These are phyloP conservation scores for Turritis glabra DNA, from an alignment of 345 rosid genomes.

Conservation along the genomic window DNA sequence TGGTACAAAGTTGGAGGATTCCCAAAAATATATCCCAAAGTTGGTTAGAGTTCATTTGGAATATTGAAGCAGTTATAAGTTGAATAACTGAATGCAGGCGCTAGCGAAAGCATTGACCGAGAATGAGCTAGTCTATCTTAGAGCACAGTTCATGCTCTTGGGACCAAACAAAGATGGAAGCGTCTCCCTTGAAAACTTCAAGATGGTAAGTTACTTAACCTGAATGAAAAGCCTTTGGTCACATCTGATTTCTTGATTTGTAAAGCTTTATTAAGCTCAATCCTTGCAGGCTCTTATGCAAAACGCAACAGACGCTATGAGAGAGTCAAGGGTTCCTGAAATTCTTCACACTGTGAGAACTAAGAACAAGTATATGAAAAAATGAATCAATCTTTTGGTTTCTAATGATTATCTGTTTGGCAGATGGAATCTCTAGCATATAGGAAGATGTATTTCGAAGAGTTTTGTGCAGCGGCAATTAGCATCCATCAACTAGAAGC, in stretches of 20 bases:
- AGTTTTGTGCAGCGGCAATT: conserved; percentile 86
- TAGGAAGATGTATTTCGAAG: conserved; percentile 78
- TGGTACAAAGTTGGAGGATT: not conserved
- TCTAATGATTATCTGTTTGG: not conserved
- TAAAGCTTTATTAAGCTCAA: not conserved
- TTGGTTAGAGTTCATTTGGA: not conserved
- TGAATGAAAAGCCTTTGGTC: not conserved
- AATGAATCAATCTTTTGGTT: not conserved
- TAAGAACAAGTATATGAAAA: not conserved
- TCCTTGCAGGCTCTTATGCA: conserved; percentile 53
- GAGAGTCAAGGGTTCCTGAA: conserved; percentile 71
- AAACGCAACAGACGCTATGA: conserved; percentile 70
- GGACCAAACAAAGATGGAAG: conserved; percentile 76
- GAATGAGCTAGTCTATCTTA: conserved; percentile 72
- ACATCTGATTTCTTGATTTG: not conserved
- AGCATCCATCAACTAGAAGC: conserved; percentile 76
- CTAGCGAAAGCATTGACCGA: conserved; percentile 75
- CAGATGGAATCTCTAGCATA: conserved; percentile 78
- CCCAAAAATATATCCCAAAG: not conserved
- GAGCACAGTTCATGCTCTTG: conserved; percentile 68
- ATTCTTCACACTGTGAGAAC: conserved; percentile 49
- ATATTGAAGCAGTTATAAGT: conserved; percentile 6
- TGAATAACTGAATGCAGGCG: conserved; percentile 48
- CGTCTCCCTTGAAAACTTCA: conserved; percentile 68
- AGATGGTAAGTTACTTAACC: conserved; percentile 49